A percentile compares a stretch with the other conserved stretches of the same genome.
Evolutionary conservation across 768 basidiomycete genomes (phyloP).

Genomic region (Asterophora parasitica): DNA sequence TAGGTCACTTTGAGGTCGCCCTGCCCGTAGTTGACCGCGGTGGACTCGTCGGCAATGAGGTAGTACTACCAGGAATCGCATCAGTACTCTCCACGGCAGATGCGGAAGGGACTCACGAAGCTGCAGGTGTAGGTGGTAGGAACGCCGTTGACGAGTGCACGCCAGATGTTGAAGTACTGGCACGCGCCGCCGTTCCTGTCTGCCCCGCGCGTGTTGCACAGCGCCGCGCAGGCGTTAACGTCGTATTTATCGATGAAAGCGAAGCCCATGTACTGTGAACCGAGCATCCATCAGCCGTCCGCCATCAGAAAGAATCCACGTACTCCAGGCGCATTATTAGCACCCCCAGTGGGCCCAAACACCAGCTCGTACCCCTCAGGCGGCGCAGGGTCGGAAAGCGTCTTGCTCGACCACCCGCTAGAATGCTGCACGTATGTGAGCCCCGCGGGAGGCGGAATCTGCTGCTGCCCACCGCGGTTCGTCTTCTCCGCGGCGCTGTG

Average conservation of each 20-base stretch:
- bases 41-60: constrained; percentile 36
- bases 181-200: constrained; percentile 41
- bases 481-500: constrained; percentile 41
- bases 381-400: constrained; percentile 30
- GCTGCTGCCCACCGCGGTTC: constrained; percentile 40
- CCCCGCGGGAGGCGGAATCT: constrained; percentile 28
- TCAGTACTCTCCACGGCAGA: background rate
- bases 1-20: constrained; percentile 40
- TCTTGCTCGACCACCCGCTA: constrained; percentile 35
- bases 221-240: constrained; percentile 37
- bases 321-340: constrained; percentile 32
- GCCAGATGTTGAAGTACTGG: constrained; percentile 52
- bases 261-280: constrained; percentile 46
- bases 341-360: constrained; percentile 41
- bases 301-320: background rate
- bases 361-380: constrained; percentile 43
- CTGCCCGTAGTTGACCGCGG: constrained; percentile 43
- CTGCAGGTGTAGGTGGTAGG: constrained; percentile 48
- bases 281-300: constrained; percentile 3
- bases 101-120: constrained; percentile 29
- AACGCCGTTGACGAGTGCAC: constrained; percentile 39
- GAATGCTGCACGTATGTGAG: constrained; percentile 40
- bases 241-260: constrained; percentile 45
- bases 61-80: constrained; percentile 31
- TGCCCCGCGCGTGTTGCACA: constrained; percentile 39